Evolutionary conservation across 257 asterid species (phyloP), one percentile per base, ranked within the genome.

Genomic region (Nicotiana undulata): DNA sequence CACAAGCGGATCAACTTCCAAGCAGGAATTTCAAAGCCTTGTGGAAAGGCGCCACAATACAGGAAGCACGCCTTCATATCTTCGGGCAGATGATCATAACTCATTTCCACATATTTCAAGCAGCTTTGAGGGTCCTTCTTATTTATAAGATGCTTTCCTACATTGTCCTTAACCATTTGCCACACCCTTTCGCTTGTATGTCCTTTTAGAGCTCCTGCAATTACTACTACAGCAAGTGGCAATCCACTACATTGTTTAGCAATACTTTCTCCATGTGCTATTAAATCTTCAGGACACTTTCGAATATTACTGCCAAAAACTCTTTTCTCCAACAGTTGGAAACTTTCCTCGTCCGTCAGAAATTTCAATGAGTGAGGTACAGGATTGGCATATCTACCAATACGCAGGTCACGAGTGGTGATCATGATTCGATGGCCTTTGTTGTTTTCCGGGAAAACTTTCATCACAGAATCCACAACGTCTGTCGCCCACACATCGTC

Each of bases 141-240:
- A 6, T 60, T 26, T 63, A 40, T 55, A 13, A 85, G 53, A 56
- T 76, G 81, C 4, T 31, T 24, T 3, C 51, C 55, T 53, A 88
- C 80, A 24, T 79, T 82, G 16, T 86, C 84, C 65, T 80, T 82
- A 6, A 0, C 5, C 7, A 1, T 7, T 87, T 88, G 81, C 66
- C 37, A 85, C 34, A 22, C 20, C 59, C 51, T 59, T 80, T 29
- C 68, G 12, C 20, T 44, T 16, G 77, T 44, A 3, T 53, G 28
- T 34, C 61, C 68, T 20, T 32, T 70, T 53, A 88, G 87, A 76
- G 87, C 82, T 34, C 90, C 92, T 18, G 90, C 92, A 56, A 86
- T 82, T 6, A 87, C 85, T 49, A 88, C 89, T 20, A 88, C 81
- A 10, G 93, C 90, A n/a, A 90, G 87, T 56, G 93, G 92, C 17